These are phyloP conservation scores for Claviceps paspali DNA, from an alignment of 2,329 filamentous ascomycete species.

Conservation along the genomic window DNA sequence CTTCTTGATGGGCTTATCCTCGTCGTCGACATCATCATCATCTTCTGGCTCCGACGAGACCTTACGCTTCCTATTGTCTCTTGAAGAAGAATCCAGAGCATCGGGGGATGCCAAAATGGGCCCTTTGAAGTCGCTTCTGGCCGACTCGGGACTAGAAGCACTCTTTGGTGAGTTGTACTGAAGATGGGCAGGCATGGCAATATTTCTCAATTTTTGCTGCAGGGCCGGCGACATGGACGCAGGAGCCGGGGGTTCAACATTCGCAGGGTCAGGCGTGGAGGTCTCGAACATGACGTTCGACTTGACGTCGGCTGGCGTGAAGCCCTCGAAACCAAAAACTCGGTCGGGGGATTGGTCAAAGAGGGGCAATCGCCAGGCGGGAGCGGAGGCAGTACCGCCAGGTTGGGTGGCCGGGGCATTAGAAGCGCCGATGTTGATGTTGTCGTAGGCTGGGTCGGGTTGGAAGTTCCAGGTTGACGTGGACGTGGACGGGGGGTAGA, in stretches of 20 bases:
- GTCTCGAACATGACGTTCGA: slow-evolving; percentile 18
- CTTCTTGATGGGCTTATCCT: slow-evolving; percentile 56
- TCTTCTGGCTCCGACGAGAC: slow-evolving; percentile 40
- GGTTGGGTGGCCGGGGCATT: slow-evolving; percentile 18
- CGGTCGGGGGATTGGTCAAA: slow-evolving; percentile 19
- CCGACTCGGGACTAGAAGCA: slow-evolving; percentile 42
- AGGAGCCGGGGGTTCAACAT: slow-evolving; percentile 7
- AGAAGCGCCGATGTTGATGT: slow-evolving; percentile 23
- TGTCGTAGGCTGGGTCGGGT: slow-evolving; percentile 31
- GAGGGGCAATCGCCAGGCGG: slow-evolving; percentile 20
- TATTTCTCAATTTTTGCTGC: slow-evolving; percentile 46
- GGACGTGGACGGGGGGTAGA: slow-evolving; percentile 13
- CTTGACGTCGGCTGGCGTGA: slow-evolving; percentile 19
- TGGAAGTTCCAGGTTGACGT: slow-evolving; percentile 31
- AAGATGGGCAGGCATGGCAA: slow-evolving; percentile 49
- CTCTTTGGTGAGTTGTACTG: slow-evolving; percentile 45
- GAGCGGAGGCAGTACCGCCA: slow-evolving; percentile 17
- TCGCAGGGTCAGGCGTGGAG: slow-evolving; percentile 1
- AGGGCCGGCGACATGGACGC: slow-evolving; percentile 26
- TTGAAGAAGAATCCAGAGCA: slow-evolving; percentile 27
- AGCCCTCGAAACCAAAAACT: slow-evolving; percentile 17
- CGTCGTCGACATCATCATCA: slow-evolving; percentile 41
- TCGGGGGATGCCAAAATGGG: slow-evolving; percentile 46
- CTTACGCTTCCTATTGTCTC: slow-evolving; percentile 50
- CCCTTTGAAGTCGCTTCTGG: slow-evolving; percentile 30